Conservation (phyloP, 139 green algal species). For the Desmodesmus armatus region DNA sequence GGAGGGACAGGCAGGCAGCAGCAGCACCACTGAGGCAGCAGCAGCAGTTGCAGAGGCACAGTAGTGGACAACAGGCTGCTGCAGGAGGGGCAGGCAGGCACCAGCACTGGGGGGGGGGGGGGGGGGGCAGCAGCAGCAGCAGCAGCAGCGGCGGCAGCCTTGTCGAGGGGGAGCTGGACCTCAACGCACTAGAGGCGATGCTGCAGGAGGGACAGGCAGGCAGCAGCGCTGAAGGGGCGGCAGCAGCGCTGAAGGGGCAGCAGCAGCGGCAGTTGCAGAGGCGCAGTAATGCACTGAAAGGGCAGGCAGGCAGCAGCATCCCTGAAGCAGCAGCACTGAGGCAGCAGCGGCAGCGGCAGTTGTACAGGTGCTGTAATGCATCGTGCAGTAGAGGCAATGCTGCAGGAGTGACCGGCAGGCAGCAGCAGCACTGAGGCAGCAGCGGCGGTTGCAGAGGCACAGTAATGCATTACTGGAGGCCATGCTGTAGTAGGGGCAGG, state of each 20-base stretch:
- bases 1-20: background rate
- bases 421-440: slow-evolving; percentile 4
- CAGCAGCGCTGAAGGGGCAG: background rate
- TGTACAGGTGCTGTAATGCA: slow-evolving; percentile 72
- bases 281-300: background rate
- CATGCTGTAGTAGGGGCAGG: background rate
- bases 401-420: slow-evolving; percentile 37
- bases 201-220: slow-evolving; percentile 41
- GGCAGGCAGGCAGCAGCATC: too few species aligned
- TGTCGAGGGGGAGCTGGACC: slow-evolving; percentile 71
- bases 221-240: background rate
- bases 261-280: background rate
- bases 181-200: slow-evolving; percentile 72
- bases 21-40: background rate
- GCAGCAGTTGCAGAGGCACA: background rate
- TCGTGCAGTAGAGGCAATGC: slow-evolving; percentile 66
- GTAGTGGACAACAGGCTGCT: background rate
- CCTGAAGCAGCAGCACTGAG: too few species aligned
- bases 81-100: background rate
- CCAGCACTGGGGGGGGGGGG: too few species aligned
- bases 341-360: slow-evolving; percentile 93
- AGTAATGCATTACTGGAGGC: background rate
- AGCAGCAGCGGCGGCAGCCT: slow-evolving; percentile 93
- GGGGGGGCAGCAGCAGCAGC: slow-evolving; percentile 92
- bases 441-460: background rate